These are phyloP conservation scores for Penicillium sp. DNA, from an alignment of 2,329 filamentous ascomycete species.

Conservation along the genomic window DNA sequence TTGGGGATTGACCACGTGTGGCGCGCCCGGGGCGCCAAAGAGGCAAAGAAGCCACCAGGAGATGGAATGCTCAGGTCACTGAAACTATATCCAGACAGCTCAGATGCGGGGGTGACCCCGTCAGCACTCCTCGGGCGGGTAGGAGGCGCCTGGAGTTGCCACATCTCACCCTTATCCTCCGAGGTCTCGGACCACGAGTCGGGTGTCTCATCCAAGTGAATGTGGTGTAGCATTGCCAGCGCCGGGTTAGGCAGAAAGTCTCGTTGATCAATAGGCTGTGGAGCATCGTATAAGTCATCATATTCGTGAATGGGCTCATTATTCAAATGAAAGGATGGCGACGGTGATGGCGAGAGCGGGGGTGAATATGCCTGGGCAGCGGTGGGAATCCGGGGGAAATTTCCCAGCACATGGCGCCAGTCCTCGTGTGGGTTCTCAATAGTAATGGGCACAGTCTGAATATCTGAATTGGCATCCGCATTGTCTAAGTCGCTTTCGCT, in stretches of 20 bases:
- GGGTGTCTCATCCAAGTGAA: conserved; percentile 56
- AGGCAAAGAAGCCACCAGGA: conserved; percentile 87
- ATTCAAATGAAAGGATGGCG: conserved; percentile 16
- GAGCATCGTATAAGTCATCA: conserved; percentile 26
- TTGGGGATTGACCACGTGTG: conserved; percentile 75
- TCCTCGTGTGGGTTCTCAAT: conserved; percentile 48
- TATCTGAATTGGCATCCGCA: conserved; percentile 28
- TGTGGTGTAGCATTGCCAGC: conserved; percentile 74
- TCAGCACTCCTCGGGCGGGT: conserved; percentile 48
- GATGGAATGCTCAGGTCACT: conserved; percentile 86
- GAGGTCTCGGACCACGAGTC: conserved; percentile 44
- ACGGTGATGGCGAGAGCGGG: conserved; percentile 1
- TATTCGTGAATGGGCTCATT: conserved; percentile 24
- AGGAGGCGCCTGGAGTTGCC: conserved; percentile 57
- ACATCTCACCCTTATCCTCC: conserved; percentile 61
- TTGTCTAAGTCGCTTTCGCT: conserved; percentile 28
- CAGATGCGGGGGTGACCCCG: conserved; percentile 53
- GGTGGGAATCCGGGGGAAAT: conserved; percentile 42
- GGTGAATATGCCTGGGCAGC: conserved; percentile 24
- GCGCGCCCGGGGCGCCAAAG: conserved; percentile 70
- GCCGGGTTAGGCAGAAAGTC: conserved; percentile 76
- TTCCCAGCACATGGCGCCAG: conserved; percentile 57
- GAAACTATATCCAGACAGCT: conserved; percentile 66
- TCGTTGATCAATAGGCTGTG: conserved; percentile 47
- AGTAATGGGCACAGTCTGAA: conserved; percentile 37